Base-by-base conservation (phyloP, 2,329 filamentous ascomycete genomes). In the Aureobasidium namibiae region DNA sequence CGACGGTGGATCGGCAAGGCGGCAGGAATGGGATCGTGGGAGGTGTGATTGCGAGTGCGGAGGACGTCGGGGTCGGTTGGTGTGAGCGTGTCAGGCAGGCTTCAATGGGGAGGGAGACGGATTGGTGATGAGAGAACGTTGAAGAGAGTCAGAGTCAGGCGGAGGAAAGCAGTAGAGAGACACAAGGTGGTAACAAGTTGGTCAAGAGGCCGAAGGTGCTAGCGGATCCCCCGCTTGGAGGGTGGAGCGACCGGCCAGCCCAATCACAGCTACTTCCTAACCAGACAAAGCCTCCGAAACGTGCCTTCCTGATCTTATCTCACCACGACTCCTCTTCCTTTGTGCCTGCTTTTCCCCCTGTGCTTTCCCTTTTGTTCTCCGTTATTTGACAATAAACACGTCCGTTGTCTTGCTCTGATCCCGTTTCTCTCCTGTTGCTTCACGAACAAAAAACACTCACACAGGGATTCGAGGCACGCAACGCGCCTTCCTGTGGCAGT, bases 381-480 rank as follows among this genome's bases (percentile, higher is more conserved):
- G 48, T 48, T 57, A 31, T 42, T 39, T 26, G 10, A 31, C 23
- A 31, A 31, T 36, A 33, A 2, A 2, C 34, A 18, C 21, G 2
- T 38, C 14, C 39, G 33, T 46, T 46, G 54, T 48, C 23, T 42
- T 24, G 13, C 33, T 34, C 29, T 7, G 21, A 23, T 33, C 38
- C 16, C 26, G 23, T 29, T 26, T 36, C n/a, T 23, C 46, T 21
- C 24, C 31, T 8, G 9, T 10, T 38, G 3, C 36, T 42, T 31
- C 18, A 18, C 50, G 36, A 18, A 24, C 52, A 56, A 14, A 44
- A 29, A 31, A 11, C 41, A 46, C 42, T 11, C 53, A 48, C 53
- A 42, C 54, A 57, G 42, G 42, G 54, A 46, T 57, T 57, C 41
- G 42, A 57, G 54, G 54, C 54, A 57, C 54, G 54, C 44, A 57